Percentiles rank a stretch among this genome's conserved stretches.
These are phyloP conservation scores for Phytophthora constricta DNA, from an alignment of 352 stramenopile species.

Conservation along the genomic window DNA sequence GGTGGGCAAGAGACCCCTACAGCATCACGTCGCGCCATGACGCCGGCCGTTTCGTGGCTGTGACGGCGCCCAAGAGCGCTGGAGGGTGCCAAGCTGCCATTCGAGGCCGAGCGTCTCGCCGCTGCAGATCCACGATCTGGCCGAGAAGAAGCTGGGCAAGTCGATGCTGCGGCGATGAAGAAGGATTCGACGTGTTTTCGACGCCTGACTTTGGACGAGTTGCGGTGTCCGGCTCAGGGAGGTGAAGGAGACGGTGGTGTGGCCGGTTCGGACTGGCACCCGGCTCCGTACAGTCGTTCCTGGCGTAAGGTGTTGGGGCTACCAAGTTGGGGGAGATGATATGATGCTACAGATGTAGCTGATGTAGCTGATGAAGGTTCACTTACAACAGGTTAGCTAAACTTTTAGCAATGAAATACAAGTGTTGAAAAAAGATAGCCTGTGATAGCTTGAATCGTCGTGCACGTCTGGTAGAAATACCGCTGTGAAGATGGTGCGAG, in stretches of 20 bases:
- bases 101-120: constrained; percentile 26
- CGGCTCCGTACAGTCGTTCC: constrained; percentile 20
- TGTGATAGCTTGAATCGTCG: background rate
- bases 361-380: no score
- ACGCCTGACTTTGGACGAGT: constrained; percentile 25
- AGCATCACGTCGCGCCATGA: constrained; percentile 19
- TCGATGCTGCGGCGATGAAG: constrained; percentile 29
- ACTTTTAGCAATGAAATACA: no score
- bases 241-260: constrained; percentile 17
- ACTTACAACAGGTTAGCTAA: no score
- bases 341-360: no score
- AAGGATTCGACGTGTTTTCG: constrained; percentile 25
- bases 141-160: constrained; percentile 33
- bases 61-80: constrained; percentile 22
- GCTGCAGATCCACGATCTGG: constrained; percentile 24
- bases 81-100: constrained; percentile 13
- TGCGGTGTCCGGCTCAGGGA: constrained; percentile 24
- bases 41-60: constrained; percentile 1
- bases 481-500: no score
- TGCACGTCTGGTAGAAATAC: background rate
- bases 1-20: constrained; percentile 26
- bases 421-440: no score
- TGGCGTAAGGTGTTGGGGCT: constrained; percentile 2
- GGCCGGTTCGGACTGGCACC: constrained; percentile 31
- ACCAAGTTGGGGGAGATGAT: no score